phyloP scores from a whole-genome alignment of 1,284 basidiomycete species.

The Leccinum subrobustum region DNA sequence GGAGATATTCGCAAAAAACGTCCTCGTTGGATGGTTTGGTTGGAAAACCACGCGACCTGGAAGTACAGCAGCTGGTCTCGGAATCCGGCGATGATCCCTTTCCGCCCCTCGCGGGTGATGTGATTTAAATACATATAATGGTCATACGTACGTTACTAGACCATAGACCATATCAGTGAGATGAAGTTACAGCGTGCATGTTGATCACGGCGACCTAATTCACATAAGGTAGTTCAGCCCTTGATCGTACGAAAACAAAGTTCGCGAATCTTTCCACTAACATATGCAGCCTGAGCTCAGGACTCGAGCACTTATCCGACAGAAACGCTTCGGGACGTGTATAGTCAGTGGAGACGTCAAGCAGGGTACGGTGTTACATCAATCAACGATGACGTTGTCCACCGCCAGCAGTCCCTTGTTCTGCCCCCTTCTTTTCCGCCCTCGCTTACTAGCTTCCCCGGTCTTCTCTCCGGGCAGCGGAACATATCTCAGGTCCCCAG shows the following conservation, averaged over 20 bases:
- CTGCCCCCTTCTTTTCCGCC: constrained; percentile 1
- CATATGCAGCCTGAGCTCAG: no score
- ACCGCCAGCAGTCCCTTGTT: neutral
- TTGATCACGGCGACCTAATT: neutral
- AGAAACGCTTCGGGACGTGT: no score
- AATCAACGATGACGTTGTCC: neutral
- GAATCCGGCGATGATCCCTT: constrained; percentile 31
- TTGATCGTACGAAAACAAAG: no score
- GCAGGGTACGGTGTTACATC: neutral
- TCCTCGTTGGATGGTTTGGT: constrained; percentile 67
- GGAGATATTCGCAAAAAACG: constrained; percentile 93
- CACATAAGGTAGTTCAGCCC: no score
- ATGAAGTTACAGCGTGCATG: neutral
- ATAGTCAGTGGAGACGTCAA: no score
- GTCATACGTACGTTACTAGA: neutral
- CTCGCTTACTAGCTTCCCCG: neutral
- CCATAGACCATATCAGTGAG: neutral
- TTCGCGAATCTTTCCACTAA: no score
- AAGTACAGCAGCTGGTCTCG: constrained; percentile 34
- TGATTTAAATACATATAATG: neutral
- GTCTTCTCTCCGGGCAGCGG: constrained; percentile 23
- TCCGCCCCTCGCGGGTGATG: neutral
- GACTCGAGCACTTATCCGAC: neutral
- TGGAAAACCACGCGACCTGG: constrained; percentile 37
- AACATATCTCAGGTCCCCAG: constrained; percentile 40